Evolutionary conservation across 495 filamentous ascomycete genomes (phyloP), one percentile per base, ranked within the genome.

Genomic region (Xylaria sp.): DNA sequence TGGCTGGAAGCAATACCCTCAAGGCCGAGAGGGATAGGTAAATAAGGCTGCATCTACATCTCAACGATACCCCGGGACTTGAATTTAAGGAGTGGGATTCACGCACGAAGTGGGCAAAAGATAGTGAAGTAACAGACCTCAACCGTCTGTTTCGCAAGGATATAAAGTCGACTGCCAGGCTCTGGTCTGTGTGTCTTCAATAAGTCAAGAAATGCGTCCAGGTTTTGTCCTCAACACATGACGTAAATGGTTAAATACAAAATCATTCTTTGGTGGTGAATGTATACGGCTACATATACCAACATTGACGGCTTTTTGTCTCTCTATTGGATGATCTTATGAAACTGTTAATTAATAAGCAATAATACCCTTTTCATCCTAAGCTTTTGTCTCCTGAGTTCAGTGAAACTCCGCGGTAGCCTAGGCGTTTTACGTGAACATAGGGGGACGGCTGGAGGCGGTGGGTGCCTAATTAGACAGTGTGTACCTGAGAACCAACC

Each of bases 1-100:
- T 74, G 67, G 69, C 68, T 68, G 71, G 68, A 69, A 63, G 64
- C 35, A n/a, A 61, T 35, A 17, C 19, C 37, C 37, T 71, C 69
- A 31, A 71, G 61, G 50, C 50, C 50, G 17, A 44, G 75, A 75
- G 72, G 74, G 66, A 70, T 43, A 66, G 69, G 73, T 67, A 68
- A 75, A 67, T 69, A 77, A 70, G 71, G 72, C 75, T 77, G 72
- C 75, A 76, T 72, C 70, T 71, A 72, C 52, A 72, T 72, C 70
- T 72, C 70, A 72, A 68, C 70, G 70, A 72, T 72, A 72, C 70
- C 70, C 70, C 61, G 53, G 70, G 35, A 33, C 17, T 72, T 67
- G 55, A 68, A 64, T 62, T 72, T 37, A 29, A 46, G 55, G 52
- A 67, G 33, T 44, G 63, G 33, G 50, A n/a, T 35, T 61, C n/a